Conservation (phyloP, 345 rosid species). For the Orychophragmus violaceus region DNA sequence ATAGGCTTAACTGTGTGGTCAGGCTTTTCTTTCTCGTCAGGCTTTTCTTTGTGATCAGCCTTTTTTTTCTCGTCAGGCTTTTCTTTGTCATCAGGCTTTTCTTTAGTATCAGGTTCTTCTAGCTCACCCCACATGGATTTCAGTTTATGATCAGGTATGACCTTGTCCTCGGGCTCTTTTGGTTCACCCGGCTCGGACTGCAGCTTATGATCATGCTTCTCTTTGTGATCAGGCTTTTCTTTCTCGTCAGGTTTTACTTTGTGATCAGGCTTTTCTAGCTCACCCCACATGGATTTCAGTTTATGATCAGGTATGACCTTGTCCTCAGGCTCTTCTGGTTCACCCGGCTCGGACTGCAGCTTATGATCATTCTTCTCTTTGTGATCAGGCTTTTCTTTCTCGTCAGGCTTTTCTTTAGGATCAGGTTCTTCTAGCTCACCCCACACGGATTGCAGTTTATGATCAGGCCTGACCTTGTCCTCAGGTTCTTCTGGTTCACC, state of each 20-base stretch:
- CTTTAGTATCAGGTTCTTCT: neutral
- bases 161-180: neutral
- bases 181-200: neutral
- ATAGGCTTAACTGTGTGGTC: conserved; percentile 2
- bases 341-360: neutral
- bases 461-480: neutral
- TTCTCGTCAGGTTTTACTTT: neutral
- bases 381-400: neutral
- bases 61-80: neutral
- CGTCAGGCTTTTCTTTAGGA: no score
- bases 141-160: neutral
- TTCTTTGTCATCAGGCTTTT: neutral
- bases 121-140: neutral
- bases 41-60: neutral
- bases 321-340: neutral
- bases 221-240: neutral
- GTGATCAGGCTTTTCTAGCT: neutral
- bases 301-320: neutral
- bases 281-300: neutral
- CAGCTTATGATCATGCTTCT: neutral
- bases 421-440: neutral
- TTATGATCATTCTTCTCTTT: neutral
- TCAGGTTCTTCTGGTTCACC: neutral
- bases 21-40: conserved; percentile 1
- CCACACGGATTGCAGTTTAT: neutral